Conservation (phyloP, 768 basidiomycete species). For the Hygrophorus pudorinus region DNA sequence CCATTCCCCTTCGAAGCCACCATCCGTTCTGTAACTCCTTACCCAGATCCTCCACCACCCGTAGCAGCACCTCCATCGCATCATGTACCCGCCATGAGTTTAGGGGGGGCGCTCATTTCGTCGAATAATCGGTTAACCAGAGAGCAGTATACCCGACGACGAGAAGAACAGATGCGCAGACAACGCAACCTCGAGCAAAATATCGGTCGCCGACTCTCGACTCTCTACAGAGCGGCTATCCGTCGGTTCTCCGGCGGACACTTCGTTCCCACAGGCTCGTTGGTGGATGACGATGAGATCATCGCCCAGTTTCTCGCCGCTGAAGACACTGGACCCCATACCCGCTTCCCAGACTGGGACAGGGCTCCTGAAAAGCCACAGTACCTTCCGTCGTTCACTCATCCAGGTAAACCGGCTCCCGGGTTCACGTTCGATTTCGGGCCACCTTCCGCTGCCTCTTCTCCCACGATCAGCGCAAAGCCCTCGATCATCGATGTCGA, state of each 20-base stretch:
- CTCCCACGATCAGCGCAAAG: constrained; percentile 14
- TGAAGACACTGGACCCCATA: constrained; percentile 4
- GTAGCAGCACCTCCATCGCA: constrained; percentile 36
- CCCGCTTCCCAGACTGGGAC: too few relatives aligned
- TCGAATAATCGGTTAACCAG: not conserved
- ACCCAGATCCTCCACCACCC: constrained; percentile 16
- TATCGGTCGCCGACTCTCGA: not conserved
- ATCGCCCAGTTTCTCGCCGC: constrained; percentile 10
- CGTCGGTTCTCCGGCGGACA: constrained; percentile 9
- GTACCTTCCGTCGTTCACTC: constrained; percentile 56
- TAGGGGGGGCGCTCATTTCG: constrained; percentile 56
- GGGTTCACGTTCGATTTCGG: constrained; percentile 67
- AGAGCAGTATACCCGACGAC: not conserved
- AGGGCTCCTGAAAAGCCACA: constrained; percentile 28
- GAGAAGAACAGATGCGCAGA: not conserved
- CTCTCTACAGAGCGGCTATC: constrained; percentile 2
- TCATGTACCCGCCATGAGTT: constrained; percentile 49
- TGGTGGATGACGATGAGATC: constrained; percentile 8
- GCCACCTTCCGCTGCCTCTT: constrained; percentile 22
- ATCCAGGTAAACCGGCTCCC: constrained; percentile 41
- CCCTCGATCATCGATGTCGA: constrained; percentile 39
- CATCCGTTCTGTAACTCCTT: constrained; percentile 11
- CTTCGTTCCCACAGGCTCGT: constrained; percentile 5
- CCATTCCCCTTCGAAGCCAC: constrained; percentile 44
- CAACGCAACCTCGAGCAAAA: not conserved